Evolutionary conservation across 139 green algal species (phyloP).

Genomic region (Monoraphidium neglectum): DNA sequence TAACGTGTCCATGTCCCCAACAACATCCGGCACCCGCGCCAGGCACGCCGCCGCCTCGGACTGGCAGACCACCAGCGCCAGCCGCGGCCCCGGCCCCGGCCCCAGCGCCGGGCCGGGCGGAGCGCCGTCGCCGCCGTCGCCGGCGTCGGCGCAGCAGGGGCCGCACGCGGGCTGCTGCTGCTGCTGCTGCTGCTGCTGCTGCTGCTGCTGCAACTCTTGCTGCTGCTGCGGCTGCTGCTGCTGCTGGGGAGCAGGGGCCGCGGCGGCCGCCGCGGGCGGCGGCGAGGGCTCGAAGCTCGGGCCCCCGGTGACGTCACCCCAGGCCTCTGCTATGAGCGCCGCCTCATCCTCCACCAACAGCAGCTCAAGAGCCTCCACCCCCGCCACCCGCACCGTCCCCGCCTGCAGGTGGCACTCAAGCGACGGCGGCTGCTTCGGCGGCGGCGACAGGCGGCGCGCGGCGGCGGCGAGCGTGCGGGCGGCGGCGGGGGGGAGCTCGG

Average conservation of each 20-base stretch:
- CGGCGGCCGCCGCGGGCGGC: constrained; percentile 1
- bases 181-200: constrained; percentile 8
- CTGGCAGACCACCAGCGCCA: constrained; percentile 20
- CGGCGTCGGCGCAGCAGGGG: too few species aligned
- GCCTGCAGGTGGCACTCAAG: constrained; percentile 20
- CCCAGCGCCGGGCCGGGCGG: too few species aligned
- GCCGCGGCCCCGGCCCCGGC: neutral
- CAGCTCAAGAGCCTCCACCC: constrained; percentile 18
- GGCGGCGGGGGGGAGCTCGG: neutral
- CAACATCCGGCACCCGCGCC: constrained; percentile 16
- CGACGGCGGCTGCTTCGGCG: constrained; percentile 13
- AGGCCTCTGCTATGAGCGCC: constrained; percentile 16
- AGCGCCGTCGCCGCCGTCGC: too few species aligned
- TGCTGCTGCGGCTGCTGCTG: neutral
- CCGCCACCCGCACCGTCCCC: constrained; percentile 12
- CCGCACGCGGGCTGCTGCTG: neutral
- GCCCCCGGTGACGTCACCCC: neutral
- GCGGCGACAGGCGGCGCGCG: too few species aligned
- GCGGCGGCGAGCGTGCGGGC: too few species aligned
- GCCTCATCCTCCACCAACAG: constrained; percentile 22
- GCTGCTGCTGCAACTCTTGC: constrained; percentile 1
- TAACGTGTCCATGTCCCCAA: constrained; percentile 24
- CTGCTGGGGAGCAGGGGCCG: neutral
- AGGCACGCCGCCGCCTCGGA: constrained; percentile 9
- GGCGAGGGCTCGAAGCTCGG: neutral